Evolutionary conservation across 2,329 filamentous ascomycete genomes (phyloP).

Genomic region (Colletotrichum sp.): DNA sequence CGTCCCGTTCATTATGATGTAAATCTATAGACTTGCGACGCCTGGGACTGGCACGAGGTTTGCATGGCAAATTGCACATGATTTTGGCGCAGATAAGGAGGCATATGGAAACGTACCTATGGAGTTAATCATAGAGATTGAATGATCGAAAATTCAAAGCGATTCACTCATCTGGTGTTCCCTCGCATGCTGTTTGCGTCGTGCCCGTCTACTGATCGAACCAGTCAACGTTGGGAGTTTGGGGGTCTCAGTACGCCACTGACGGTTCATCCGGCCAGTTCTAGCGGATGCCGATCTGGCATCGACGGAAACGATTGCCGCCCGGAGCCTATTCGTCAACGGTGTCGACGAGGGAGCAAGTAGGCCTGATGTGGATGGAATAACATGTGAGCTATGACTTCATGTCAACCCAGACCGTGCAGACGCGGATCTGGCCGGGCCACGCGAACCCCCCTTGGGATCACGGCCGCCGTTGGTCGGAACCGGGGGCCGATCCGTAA

Average conservation of each 20-base stretch:
- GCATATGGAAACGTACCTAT: not conserved
- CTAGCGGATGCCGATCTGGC: not conserved
- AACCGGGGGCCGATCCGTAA: not conserved
- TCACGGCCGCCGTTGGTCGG: not conserved
- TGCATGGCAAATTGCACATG: constrained; percentile 2
- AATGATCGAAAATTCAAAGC: not conserved
- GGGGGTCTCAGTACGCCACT: not conserved
- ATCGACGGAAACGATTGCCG: not conserved
- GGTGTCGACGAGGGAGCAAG: not conserved
- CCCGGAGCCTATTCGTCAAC: not conserved
- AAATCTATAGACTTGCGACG: not conserved
- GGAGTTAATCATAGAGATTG: constrained; percentile 1
- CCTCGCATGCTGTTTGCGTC: not conserved
- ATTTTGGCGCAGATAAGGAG: constrained; percentile 10
- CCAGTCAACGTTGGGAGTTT: not conserved
- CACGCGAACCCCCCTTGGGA: not conserved
- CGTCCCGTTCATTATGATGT: not conserved
- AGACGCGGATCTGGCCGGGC: not conserved
- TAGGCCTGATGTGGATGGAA: not conserved
- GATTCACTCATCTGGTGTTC: not conserved
- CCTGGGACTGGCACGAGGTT: not conserved
- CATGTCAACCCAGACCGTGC: not conserved
- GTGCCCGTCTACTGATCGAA: not conserved
- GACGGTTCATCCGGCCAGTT: not conserved
- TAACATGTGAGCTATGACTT: not conserved